These are phyloP conservation scores for Camellia sinensis DNA, from an alignment of 148 eudicot species.

Conservation along the genomic window DNA sequence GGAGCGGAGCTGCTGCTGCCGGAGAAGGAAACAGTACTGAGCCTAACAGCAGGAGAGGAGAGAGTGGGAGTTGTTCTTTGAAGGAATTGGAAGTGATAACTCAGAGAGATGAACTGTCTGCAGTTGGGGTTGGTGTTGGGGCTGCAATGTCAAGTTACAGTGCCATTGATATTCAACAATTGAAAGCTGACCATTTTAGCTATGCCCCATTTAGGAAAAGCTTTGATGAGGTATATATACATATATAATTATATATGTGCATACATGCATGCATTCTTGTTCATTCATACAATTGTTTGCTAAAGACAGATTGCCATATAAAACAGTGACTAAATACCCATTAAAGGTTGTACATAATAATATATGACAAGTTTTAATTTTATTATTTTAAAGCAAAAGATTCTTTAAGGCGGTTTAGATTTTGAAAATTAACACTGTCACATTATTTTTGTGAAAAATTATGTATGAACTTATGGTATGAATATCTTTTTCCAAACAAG, in stretches of 20 bases:
- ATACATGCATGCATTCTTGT: not conserved
- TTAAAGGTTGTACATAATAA: no score
- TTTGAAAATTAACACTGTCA: no score
- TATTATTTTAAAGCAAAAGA: no score
- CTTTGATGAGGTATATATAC: slow-evolving; percentile 58
- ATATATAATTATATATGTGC: no score
- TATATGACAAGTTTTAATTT: no score
- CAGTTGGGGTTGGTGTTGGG: slow-evolving; percentile 33
- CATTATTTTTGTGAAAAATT: no score
- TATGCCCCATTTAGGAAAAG: slow-evolving; percentile 61
- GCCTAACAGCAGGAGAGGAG: slow-evolving; percentile 42
- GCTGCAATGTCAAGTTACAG: slow-evolving; percentile 39
- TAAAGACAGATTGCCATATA: no score
- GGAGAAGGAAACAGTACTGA: slow-evolving; percentile 31
- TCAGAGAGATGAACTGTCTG: slow-evolving; percentile 48
- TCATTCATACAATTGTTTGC: not conserved
- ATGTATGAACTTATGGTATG: no score
- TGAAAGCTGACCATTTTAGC: slow-evolving; percentile 63
- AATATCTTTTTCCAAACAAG: no score
- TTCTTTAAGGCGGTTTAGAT: no score
- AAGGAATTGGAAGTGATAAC: slow-evolving; percentile 52
- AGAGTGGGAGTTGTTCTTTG: slow-evolving; percentile 51
- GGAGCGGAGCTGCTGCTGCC: slow-evolving; percentile 18
- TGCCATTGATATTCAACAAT: slow-evolving; percentile 65
- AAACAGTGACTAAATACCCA: no score